Base-by-base conservation (phyloP, 345 rosid genomes). In the Aegle marmelos region DNA sequence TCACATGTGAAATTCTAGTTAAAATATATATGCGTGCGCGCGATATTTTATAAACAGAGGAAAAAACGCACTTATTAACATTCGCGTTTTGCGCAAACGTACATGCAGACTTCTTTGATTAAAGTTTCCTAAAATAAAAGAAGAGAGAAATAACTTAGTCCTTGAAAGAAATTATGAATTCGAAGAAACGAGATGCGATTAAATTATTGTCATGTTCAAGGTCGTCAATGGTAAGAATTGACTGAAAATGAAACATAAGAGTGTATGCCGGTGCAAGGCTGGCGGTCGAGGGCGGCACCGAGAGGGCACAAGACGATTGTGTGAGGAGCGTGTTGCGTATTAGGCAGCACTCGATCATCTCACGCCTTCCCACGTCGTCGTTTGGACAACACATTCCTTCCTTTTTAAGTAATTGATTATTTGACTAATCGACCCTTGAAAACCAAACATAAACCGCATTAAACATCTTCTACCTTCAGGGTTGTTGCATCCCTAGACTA, bases 291-390 rank as follows among this genome's bases (percentile, higher is more conserved):
- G 11, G 59, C 39, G 74, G 58, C 62, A 41, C 19, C 54, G 2
- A 13, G 59, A 68, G 70, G 62, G 68, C 87, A 83, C 84, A 60
- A 27, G 76, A 73, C 16, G 54, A 60, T 75, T 86, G 89, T 83
- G 91, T 48, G 85, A 66, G 75, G 89, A 86, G 90, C 85, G 92
- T 91, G 92, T 76, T 83, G 64, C 81, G 77, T 56, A 77, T 78
- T 73, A 72, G 83, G 60, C 6, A 63, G 81, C 90, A 79, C 76
- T 79, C 64, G 90, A 80, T 72, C 30, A 25, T 73, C 91, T 79
- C 91, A 58, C 83, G 89, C 91, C 53, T 71, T 81, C 92, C 68
- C 76, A 54, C 28, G 67, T 54, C 48, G 7, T 50, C 79, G 19
- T 75, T 62, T 71, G 79, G 69, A 31, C n/a, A 76, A 74, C 90